phyloP scores from a whole-genome alignment of 1,139 yeast species.

The Debaryomyces sp. region DNA sequence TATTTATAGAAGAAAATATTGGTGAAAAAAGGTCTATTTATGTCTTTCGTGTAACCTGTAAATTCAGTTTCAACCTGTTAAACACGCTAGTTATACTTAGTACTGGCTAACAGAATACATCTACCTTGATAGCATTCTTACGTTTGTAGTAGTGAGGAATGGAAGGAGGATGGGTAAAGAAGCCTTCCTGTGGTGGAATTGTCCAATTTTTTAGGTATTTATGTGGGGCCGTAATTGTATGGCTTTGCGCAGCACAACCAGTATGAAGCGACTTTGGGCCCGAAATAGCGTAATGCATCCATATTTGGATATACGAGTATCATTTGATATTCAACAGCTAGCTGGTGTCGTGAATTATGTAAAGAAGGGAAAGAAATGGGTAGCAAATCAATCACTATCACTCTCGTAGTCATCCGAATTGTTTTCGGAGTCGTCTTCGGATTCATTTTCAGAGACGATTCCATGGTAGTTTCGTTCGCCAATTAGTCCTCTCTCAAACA shows the following conservation, averaged over 20 bases:
- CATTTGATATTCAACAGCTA: not conserved
- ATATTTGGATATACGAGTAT: not conserved
- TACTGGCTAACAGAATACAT: not conserved
- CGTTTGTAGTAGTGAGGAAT: not conserved
- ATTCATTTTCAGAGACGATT: constrained; percentile 20
- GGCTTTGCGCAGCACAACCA: not conserved
- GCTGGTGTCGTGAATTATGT: too few relatives aligned
- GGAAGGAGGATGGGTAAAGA: not conserved
- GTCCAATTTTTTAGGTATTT: not conserved
- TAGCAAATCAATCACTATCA: constrained; percentile 27
- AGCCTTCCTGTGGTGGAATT: not conserved
- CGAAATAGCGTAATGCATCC: not conserved
- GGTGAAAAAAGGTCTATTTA: not conserved
- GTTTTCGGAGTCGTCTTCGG: constrained; percentile 12
- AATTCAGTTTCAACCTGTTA: constrained; percentile 1
- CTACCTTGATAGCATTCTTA: not conserved
- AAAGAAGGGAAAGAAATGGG: not conserved
- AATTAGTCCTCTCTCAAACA: constrained; percentile 44
- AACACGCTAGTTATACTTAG: not conserved
- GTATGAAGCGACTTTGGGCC: not conserved
- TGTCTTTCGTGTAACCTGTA: constrained; percentile 4
- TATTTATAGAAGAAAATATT: not conserved
- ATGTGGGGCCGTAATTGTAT: not conserved
- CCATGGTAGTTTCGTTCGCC: constrained; percentile 39
- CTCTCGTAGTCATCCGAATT: constrained; percentile 19